phyloP scores from a whole-genome alignment of 2,329 filamentous ascomycete genomes.

The Aaosphaeria pasadenensis region DNA sequence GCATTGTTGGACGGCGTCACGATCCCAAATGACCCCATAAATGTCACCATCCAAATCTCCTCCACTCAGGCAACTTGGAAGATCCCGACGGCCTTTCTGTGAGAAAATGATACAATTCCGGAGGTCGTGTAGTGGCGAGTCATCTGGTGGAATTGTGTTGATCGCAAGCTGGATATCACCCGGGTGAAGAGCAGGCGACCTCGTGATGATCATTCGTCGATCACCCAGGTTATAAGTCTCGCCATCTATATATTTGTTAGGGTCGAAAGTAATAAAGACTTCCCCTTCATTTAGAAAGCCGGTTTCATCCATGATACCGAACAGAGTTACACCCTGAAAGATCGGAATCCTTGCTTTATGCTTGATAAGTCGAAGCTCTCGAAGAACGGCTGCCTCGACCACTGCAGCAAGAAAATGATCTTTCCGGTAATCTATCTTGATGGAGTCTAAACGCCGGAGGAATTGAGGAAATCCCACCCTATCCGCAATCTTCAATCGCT shows the following conservation, averaged over 20 bases:
- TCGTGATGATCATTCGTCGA: conserved; percentile 50
- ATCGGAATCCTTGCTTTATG: conserved; percentile 73
- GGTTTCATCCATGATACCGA: conserved; percentile 80
- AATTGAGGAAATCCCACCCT: conserved; percentile 59
- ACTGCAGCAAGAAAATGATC: conserved; percentile 63
- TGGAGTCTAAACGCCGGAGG: conserved; percentile 53
- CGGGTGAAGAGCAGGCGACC: conserved; percentile 73
- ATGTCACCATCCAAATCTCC: conserved; percentile 80
- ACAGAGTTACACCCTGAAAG: conserved; percentile 65
- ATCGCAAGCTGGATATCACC: conserved; percentile 69
- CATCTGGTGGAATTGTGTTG: conserved; percentile 55
- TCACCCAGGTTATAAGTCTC: conserved; percentile 25
- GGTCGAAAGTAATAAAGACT: conserved; percentile 44
- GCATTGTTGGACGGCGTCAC: conserved; percentile 42
- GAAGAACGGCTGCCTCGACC: conserved; percentile 65
- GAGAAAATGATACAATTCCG: conserved; percentile 76
- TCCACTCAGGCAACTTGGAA: conserved; percentile 66
- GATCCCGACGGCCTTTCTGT: conserved; percentile 64
- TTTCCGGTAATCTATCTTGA: conserved; percentile 57
- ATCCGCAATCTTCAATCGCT: conserved; percentile 57
- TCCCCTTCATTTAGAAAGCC: conserved; percentile 62
- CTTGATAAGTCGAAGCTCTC: conserved; percentile 70
- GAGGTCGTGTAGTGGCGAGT: conserved; percentile 60
- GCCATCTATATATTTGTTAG: background rate
- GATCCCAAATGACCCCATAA: conserved; percentile 77